A percentile compares a stretch with the other conserved stretches of the same genome.
Evolutionary conservation across 2,329 filamentous ascomycete species (phyloP).

Genomic region (Bipolaris cookei): DNA sequence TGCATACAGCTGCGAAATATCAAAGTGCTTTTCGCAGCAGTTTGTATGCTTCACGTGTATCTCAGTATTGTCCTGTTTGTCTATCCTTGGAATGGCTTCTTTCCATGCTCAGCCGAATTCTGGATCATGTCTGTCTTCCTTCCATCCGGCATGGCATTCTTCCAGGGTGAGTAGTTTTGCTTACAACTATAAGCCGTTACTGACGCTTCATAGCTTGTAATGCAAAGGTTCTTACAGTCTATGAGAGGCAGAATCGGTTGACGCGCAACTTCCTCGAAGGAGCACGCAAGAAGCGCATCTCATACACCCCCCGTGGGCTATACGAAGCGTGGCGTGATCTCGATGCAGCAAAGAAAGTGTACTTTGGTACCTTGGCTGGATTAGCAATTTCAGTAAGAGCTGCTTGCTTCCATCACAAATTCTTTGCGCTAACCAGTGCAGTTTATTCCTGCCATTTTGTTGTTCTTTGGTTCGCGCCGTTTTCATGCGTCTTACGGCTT

Average conservation of each 20-base stretch:
- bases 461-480: constrained; percentile 69
- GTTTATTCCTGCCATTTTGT: constrained; percentile 64
- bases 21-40: constrained; percentile 43
- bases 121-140: constrained; percentile 50
- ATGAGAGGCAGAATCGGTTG: constrained; percentile 46
- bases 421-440: constrained; percentile 42
- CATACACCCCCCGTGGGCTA: constrained; percentile 39
- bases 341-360: constrained; percentile 44
- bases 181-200: neutral
- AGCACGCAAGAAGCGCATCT: constrained; percentile 42
- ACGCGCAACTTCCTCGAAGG: constrained; percentile 44
- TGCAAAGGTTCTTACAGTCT: constrained; percentile 45
- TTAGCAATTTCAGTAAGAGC: constrained; percentile 40
- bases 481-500: constrained; percentile 66
- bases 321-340: constrained; percentile 40
- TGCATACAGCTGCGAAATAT: constrained; percentile 44
- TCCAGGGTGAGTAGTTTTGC: constrained; percentile 37
- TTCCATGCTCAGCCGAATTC: constrained; percentile 47
- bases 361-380: constrained; percentile 38
- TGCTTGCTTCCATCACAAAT: neutral
- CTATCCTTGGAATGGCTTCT: constrained; percentile 47
- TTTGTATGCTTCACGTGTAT: constrained; percentile 47
- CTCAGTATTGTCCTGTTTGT: constrained; percentile 45
- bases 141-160: constrained; percentile 49
- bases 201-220: constrained; percentile 38